A percentile compares a stretch with the other conserved stretches of the same genome.
Evolutionary conservation across 371 early-diverging fungal species (phyloP).

Genomic region (Nematocida ironsii): DNA sequence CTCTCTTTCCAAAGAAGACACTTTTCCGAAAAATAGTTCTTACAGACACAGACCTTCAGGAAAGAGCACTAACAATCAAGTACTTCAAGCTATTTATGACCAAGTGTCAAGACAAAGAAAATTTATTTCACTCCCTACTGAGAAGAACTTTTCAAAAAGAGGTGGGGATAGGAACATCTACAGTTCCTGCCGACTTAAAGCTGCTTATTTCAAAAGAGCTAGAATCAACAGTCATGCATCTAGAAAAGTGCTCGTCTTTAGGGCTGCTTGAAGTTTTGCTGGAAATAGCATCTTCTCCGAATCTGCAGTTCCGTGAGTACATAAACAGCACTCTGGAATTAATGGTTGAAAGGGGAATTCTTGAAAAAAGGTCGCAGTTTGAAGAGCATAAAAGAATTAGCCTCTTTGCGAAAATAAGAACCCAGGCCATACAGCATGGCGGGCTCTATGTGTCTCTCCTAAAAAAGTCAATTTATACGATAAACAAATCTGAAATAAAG

Average conservation of each 20-base stretch:
- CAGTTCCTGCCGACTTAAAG: slow-evolving; percentile 50
- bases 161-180: slow-evolving; percentile 31
- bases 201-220: slow-evolving; percentile 51
- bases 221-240: slow-evolving; percentile 15
- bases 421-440: slow-evolving; percentile 45
- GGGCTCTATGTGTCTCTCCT: slow-evolving; percentile 44
- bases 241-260: slow-evolving; percentile 46
- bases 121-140: slow-evolving; percentile 47
- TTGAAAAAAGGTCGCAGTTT: slow-evolving; percentile 51
- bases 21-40: slow-evolving; percentile 41
- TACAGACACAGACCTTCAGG: slow-evolving; percentile 39
- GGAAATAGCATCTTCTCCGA: slow-evolving; percentile 35
- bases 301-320: slow-evolving; percentile 56
- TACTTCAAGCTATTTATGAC: slow-evolving; percentile 54
- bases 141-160: slow-evolving; percentile 53
- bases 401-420: slow-evolving; percentile 43
- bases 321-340: slow-evolving; percentile 27
- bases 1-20: slow-evolving; percentile 52
- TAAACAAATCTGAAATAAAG: slow-evolving; percentile 45
- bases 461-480: slow-evolving; percentile 31
- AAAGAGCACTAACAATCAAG: slow-evolving; percentile 41
- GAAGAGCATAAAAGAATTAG: slow-evolving; percentile 50
- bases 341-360: slow-evolving; percentile 43
- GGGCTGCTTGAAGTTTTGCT: slow-evolving; percentile 29
- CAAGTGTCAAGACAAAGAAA: slow-evolving; percentile 55